Evolutionary conservation across 208 protist genomes (phyloP).

Genomic region (Trypanosoma vivax): DNA sequence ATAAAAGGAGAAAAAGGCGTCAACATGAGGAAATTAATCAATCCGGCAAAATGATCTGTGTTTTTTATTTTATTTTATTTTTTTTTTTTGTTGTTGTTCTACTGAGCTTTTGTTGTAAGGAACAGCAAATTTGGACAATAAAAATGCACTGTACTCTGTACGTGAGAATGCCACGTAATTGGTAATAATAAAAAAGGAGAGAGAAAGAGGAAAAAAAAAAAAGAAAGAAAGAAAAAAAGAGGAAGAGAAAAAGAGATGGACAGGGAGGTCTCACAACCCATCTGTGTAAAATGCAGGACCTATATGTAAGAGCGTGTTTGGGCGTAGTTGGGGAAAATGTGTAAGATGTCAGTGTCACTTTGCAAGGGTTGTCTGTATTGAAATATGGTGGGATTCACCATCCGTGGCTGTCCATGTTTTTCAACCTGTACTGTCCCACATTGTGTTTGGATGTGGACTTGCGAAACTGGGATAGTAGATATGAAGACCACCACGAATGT

Average conservation of each 20-base stretch:
- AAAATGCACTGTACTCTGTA: too few species aligned
- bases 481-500: too few species aligned
- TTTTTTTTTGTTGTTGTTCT: too few species aligned
- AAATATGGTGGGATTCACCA: too few species aligned
- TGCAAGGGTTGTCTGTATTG: too few species aligned
- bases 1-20: not conserved
- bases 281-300: not conserved
- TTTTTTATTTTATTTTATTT: conserved; percentile 4
- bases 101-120: too few species aligned
- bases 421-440: too few species aligned
- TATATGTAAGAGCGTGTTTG: not conserved
- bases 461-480: too few species aligned
- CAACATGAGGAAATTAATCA: not conserved
- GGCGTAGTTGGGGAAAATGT: too few species aligned
- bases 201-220: conserved; percentile 7
- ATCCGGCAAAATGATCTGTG: not conserved
- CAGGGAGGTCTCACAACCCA: not conserved
- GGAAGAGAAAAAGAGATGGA: not conserved
- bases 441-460: too few species aligned
- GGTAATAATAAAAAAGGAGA: not conserved
- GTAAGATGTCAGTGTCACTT: too few species aligned
- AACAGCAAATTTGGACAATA: not conserved
- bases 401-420: too few species aligned
- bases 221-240: not conserved
- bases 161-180: not conserved